These are phyloP conservation scores for Plasmodium reichenowi DNA, from an alignment of 169 alveolate species.

Conservation along the genomic window DNA sequence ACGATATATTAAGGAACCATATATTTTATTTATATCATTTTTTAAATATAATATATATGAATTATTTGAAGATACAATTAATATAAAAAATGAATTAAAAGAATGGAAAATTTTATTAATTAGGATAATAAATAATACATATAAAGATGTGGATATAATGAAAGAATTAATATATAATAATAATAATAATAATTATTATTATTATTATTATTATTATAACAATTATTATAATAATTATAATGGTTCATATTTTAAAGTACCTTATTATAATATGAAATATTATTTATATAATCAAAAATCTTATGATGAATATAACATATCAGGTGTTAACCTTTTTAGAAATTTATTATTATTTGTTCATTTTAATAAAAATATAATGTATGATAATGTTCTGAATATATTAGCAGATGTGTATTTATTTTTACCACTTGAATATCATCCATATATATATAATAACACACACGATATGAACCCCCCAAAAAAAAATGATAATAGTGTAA, in stretches of 20 bases:
- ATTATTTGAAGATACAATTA: constrained; percentile 14
- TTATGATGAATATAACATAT: constrained; percentile 17
- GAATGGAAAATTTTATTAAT: constrained; percentile 18
- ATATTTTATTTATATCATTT: constrained; percentile 23
- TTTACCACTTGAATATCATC: constrained; percentile 50
- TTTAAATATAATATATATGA: constrained; percentile 50
- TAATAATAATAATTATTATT: too few species aligned
- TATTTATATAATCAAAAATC: constrained; percentile 34
- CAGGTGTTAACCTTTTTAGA: constrained; percentile 63
- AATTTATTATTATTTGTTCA: constrained; percentile 47
- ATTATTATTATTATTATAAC: too few species aligned
- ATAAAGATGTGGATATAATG: constrained; percentile 20
- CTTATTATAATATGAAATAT: background rate
- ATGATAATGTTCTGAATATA: constrained; percentile 29
- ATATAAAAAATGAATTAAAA: constrained; percentile 14
- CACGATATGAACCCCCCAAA: background rate
- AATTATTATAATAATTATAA: too few species aligned
- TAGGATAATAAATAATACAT: constrained; percentile 11
- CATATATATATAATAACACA: constrained; percentile 21
- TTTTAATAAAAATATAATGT: constrained; percentile 14
- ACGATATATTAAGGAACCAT: constrained; percentile 2
- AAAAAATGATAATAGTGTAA: background rate
- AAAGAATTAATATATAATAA: constrained; percentile 14
- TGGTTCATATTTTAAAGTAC: too few species aligned
- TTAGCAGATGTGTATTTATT: constrained; percentile 21